Evolutionary conservation across 2,329 filamentous ascomycete species (phyloP).

Genomic region (Cladosporium phlei): DNA sequence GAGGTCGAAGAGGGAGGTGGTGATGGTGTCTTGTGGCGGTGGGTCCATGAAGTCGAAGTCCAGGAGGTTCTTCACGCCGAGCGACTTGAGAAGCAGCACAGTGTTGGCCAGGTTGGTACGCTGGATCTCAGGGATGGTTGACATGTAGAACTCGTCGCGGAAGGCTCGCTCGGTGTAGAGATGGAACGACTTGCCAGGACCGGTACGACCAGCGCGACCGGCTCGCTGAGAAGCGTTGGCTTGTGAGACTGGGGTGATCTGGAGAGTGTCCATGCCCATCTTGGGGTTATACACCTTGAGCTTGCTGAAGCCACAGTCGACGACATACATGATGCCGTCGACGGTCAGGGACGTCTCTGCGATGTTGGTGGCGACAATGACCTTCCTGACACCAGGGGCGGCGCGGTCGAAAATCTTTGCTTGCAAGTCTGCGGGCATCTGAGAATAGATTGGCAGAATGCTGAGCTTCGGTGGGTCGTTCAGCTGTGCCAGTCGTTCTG

Average conservation of each 20-base stretch:
- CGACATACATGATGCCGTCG: slow-evolving; percentile 98
- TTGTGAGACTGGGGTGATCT: slow-evolving; percentile 96
- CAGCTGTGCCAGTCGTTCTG: slow-evolving; percentile 77
- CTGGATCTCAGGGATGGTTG: slow-evolving; percentile 97
- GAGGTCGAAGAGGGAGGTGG: slow-evolving; percentile 92
- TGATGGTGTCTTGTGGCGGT: slow-evolving; percentile 94
- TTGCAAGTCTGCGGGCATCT: slow-evolving; percentile 97
- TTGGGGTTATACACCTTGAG: slow-evolving; percentile 98
- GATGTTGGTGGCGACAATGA: slow-evolving; percentile 97
- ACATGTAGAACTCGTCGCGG: slow-evolving; percentile 91
- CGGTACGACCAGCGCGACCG: slow-evolving; percentile 87
- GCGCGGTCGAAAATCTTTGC: slow-evolving; percentile 96
- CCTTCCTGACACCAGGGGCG: slow-evolving; percentile 84
- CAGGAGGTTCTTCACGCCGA: slow-evolving; percentile 87
- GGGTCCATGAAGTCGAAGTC: slow-evolving; percentile 99
- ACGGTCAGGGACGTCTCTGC: slow-evolving; percentile 97
- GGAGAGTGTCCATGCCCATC: slow-evolving; percentile 98
- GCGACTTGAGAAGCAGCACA: slow-evolving; percentile 85
- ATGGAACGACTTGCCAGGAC: slow-evolving; percentile 90
- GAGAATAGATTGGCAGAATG: slow-evolving; percentile 96
- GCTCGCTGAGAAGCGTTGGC: slow-evolving; percentile 92
- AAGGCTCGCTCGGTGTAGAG: slow-evolving; percentile 92
- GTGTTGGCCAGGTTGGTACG: slow-evolving; percentile 94
- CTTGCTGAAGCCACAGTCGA: slow-evolving; percentile 93
- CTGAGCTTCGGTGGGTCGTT: slow-evolving; percentile 94